A percentile compares a stretch with the other conserved stretches of the same genome.
Conservation (phyloP, 2,329 filamentous ascomycete genomes). For the Epicoccum nigrum region DNA sequence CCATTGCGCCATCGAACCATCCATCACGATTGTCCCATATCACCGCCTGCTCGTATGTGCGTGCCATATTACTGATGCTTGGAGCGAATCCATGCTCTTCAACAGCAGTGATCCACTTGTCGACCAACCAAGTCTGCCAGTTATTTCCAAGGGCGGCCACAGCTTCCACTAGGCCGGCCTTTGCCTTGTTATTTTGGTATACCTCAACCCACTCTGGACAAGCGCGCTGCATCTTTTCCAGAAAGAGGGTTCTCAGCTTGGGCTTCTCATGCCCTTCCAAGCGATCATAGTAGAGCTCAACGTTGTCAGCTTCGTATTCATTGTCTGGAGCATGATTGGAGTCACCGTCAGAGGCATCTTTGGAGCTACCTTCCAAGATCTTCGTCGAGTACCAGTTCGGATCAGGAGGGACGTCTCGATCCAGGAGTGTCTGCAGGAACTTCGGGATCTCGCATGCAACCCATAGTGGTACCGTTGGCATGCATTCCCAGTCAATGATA, state of each 20-base stretch:
- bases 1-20: too few relatives aligned
- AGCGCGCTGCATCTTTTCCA: constrained; percentile 22
- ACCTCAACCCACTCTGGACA: constrained; percentile 17
- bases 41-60: too few relatives aligned
- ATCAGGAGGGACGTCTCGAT: background rate
- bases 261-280: constrained; percentile 18
- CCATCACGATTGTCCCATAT: too few relatives aligned
- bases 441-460: constrained; percentile 17
- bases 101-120: background rate
- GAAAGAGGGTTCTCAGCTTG: constrained; percentile 8
- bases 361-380: background rate
- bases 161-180: background rate
- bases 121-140: background rate
- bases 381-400: background rate
- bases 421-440: constrained; percentile 2
- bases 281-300: background rate
- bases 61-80: too few relatives aligned
- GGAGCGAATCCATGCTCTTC: background rate
- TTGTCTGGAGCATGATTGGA: too few relatives aligned
- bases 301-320: too few relatives aligned
- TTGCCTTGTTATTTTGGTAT: background rate
- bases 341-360: background rate
- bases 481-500: constrained; percentile 25
- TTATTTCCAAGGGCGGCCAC: background rate
- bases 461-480: constrained; percentile 16